Evolutionary conservation across 1,284 basidiomycete genomes (phyloP), one percentile per base, ranked within the genome.

Genomic region (Boletus holoroseus): DNA sequence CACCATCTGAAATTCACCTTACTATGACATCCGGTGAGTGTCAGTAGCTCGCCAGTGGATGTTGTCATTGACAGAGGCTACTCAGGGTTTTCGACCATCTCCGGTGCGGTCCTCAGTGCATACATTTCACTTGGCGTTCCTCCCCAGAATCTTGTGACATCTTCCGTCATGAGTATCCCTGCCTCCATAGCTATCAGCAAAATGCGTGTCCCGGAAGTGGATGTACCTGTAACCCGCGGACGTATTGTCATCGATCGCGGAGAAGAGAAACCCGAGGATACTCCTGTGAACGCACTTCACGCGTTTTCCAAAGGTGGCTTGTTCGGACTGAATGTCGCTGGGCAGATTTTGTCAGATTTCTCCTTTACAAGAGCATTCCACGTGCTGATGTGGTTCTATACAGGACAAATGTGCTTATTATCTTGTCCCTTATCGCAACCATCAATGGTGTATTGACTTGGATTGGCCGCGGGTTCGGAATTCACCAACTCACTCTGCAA

Each of bases 101-200:
- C 92, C 48, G 93, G 93, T 44, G 91, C 90, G 48, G 91, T 94
- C 15, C 76, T 95, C 50, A 75, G 80, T 49, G 91, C 90, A 38
- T 95, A 94, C 69, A 88, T 94, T 62, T 73, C 70, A 49, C 72
- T 94, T 55, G 93, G 93, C 50, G 88, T 95, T 34, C 85, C 88
- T 28, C 71, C 91, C 15, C 79, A 84, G 68, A 91, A 90, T 68
- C 76, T 95, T 27, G 77, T 95, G 62, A 93, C 92, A 5, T 88
- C 92, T 5, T 92, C 89, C 9, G 87, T 95, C 58, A 95, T 95
- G 92, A 89, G 85, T 64, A 95, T 95, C 61, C 92, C 92, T 9
- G 92, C 93, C 1, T 92, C 91, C 11, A 92, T 95, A 64, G 82
- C 92, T 3, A 92, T 94, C 58, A 86, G 85, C 66, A 95, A 95